These are phyloP conservation scores for Lasiodiplodia hormozganensis DNA, from an alignment of 2,329 filamentous ascomycete genomes.

Conservation along the genomic window DNA sequence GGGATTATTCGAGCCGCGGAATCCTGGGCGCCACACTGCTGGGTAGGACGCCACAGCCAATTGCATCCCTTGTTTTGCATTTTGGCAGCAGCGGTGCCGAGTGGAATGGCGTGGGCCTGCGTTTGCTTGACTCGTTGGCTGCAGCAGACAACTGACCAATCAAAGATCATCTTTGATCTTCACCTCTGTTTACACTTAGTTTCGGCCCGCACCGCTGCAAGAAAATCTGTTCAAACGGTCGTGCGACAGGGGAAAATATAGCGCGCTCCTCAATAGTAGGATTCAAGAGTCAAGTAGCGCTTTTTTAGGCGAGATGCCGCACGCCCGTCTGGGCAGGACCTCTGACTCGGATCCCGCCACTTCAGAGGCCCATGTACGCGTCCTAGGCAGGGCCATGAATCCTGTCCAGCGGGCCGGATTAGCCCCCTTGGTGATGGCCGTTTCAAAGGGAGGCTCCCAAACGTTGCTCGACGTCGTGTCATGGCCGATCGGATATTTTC, in stretches of 20 bases:
- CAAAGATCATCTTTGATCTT: not conserved
- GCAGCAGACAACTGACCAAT: not conserved
- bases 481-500: not conserved
- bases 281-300: not conserved
- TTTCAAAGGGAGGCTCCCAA: slow-evolving; percentile 4
- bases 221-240: not conserved
- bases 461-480: not conserved
- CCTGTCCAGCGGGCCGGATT: slow-evolving; percentile 1
- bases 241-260: not conserved
- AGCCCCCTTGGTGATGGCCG: not conserved
- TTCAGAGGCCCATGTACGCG: not conserved
- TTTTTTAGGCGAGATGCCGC: not conserved
- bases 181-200: not conserved
- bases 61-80: not conserved
- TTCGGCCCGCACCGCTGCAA: not conserved
- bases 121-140: not conserved
- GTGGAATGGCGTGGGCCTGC: not conserved
- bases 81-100: not conserved
- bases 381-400: not conserved
- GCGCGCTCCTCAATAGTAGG: not conserved
- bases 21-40: slow-evolving; percentile 3
- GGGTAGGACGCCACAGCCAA: not conserved
- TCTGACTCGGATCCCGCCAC: slow-evolving; percentile 1
- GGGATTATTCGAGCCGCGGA: not conserved
- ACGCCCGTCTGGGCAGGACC: not conserved